Conservation (phyloP, 305 asterid genomes). For the Solanum hybrid region DNA sequence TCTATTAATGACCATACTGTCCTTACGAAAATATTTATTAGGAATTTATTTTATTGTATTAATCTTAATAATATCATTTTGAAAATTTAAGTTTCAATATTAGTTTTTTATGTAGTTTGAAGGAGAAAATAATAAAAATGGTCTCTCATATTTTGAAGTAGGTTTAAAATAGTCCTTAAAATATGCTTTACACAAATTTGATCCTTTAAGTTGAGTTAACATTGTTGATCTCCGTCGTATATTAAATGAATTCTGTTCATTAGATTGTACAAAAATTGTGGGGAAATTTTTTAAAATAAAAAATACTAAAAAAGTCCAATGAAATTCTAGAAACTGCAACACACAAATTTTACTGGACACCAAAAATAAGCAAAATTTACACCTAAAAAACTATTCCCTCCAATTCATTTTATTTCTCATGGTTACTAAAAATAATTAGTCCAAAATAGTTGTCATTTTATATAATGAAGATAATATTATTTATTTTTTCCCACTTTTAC, state of each 20-base stretch:
- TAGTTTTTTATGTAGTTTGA: background rate
- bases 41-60: background rate
- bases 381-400: background rate
- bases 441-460: background rate
- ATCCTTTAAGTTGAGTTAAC: background rate
- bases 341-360: background rate
- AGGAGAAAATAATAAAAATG: background rate
- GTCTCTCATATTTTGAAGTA: background rate
- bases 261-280: background rate
- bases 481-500: background rate
- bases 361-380: background rate
- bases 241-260: background rate
- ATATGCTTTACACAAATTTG: background rate
- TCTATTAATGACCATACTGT: background rate
- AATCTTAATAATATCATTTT: too few species aligned
- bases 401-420: background rate
- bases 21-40: background rate
- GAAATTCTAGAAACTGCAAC: too few species aligned
- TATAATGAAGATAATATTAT: background rate
- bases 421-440: background rate
- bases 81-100: background rate
- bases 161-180: background rate
- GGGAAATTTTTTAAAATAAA: background rate
- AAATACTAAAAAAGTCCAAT: background rate
- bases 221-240: background rate